Evolutionary conservation across 2,329 filamentous ascomycete genomes (phyloP), one percentile per base, ranked within the genome.

Genomic region (Penicillium italicum): DNA sequence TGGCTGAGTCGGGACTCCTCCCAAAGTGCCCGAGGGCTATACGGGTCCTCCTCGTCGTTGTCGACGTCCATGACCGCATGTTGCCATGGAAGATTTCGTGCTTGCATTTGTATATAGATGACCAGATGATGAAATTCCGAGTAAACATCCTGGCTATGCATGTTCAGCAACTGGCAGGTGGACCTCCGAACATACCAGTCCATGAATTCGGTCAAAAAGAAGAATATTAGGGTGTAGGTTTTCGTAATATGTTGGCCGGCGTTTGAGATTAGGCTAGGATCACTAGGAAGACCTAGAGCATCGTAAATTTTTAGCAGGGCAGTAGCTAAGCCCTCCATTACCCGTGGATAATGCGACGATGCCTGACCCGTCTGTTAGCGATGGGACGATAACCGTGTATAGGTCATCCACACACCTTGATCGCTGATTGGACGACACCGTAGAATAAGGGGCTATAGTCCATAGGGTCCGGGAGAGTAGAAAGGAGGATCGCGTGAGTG

Each of bases 161-260:
- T 73, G 30, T 68, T 66, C 42, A 75, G 53, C 8, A 73, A 51
- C 28, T 71, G 69, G 45, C 72, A 74, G 12, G 63, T 71, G 12
- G 66, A 68, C 53, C 65, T 61, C 42, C 70, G 56, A 30, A 69
- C 62, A 62, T 73, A 74, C 67, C 71, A 74, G 54, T 73, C 68
- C 65, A 74, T 74, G 42, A 74, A 65, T 50, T 74, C 71, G 20
- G 68, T 67, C 3, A 75, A 58, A 24, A 73, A 68, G 54, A 75
- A 69, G 34, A 74, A 74, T 4, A 68, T 63, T 38, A 72, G 58
- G 6, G 70, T 62, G 56, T 75, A 75, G 26, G 73, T 64, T 22
- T 60, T 66, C 8, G 68, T 66, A 28, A 72, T 62, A 10, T 60
- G 49, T 22, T 64, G 49, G 5, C 63, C 62, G 11, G 62, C 55